Evolutionary conservation across 83 land plant species (phyloP).

Genomic region (Thuja plicata): DNA sequence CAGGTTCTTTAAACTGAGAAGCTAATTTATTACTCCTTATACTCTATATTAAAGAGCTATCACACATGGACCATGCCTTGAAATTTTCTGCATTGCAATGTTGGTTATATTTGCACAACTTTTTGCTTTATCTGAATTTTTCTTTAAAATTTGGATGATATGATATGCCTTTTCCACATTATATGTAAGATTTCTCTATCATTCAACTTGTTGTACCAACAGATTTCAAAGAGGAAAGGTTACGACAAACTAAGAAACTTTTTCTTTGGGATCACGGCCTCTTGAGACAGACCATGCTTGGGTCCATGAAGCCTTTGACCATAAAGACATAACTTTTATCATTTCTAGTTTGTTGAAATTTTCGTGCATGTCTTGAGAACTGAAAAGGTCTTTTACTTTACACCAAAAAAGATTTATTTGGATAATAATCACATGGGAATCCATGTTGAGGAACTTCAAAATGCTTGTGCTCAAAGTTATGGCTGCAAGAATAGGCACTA

Average conservation of each 20-base stretch:
- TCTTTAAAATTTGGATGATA: neutral
- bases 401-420: neutral
- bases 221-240: neutral
- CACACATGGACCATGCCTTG: neutral
- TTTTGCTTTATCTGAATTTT: no score
- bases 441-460: neutral
- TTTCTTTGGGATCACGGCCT: neutral
- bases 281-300: neutral
- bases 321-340: neutral
- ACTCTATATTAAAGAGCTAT: neutral
- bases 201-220: neutral
- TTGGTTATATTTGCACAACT: no score
- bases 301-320: neutral
- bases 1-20: neutral
- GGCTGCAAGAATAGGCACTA: neutral
- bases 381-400: neutral
- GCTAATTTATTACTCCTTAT: neutral
- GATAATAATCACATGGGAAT: neutral
- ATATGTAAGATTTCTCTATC: neutral
- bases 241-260: neutral
- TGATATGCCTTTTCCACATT: neutral
- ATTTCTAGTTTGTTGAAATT: neutral
- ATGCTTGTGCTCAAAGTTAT: neutral
- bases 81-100: neutral
- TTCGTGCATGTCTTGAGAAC: neutral